Conservation (phyloP, 2,329 filamentous ascomycete genomes). For the Eurotiales sp. region DNA sequence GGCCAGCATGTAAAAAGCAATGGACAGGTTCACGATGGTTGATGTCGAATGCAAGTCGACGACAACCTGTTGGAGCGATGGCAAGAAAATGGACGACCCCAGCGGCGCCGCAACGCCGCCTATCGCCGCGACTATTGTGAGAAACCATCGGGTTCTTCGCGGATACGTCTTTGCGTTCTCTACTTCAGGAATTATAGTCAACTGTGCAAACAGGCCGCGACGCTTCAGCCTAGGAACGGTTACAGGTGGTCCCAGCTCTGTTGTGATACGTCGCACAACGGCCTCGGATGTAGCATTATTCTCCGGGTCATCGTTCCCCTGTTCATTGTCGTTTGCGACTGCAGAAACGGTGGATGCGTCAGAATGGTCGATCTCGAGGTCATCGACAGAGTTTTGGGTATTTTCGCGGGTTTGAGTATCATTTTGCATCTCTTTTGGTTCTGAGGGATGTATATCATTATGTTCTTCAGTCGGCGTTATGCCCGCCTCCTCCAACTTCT, state of each 20-base stretch:
- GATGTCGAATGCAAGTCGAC: slow-evolving; percentile 58
- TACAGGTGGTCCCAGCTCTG: slow-evolving; percentile 35
- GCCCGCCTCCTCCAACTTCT: not conserved
- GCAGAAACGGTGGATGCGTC: slow-evolving; percentile 10
- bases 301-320: slow-evolving; percentile 16
- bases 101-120: slow-evolving; percentile 76
- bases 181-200: slow-evolving; percentile 74
- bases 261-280: slow-evolving; percentile 16
- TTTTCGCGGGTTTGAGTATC: not conserved
- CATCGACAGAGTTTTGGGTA: no score
- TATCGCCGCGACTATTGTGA: slow-evolving; percentile 73
- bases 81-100: slow-evolving; percentile 80
- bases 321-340: slow-evolving; percentile 14
- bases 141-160: slow-evolving; percentile 73
- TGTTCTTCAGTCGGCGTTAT: not conserved
- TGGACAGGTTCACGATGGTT: slow-evolving; percentile 69
- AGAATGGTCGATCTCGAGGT: slow-evolving; percentile 1
- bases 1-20: slow-evolving; percentile 75
- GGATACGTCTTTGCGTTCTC: slow-evolving; percentile 71
- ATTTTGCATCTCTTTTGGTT: not conserved
- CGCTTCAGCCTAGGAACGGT: slow-evolving; percentile 53
- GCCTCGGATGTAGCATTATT: slow-evolving; percentile 6
- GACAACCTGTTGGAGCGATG: slow-evolving; percentile 63
- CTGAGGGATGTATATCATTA: not conserved
- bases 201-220: slow-evolving; percentile 67